Evolutionary conservation across 164 flowering plant species (phyloP), one percentile per base, ranked within the genome.

Genomic region (grape (Vitis vinifera)): DNA sequence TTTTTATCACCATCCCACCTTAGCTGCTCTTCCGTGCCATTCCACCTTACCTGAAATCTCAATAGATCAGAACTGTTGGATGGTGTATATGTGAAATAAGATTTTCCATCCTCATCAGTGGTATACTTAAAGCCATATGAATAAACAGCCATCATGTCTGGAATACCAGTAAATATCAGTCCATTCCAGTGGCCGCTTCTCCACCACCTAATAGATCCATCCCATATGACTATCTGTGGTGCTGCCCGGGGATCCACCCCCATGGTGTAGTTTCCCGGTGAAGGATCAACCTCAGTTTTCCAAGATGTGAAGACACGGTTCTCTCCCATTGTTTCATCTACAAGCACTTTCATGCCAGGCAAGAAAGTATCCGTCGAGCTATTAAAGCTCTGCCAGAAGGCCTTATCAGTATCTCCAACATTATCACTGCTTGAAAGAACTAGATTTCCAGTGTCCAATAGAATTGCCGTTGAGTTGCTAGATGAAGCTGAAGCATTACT

Each of bases 101-200:
- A 51, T 44, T 59, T 76, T 2, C 81, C 85, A 23, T 76, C 68
- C 0, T 51, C 58, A 0, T 65, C 76, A 2, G 55, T 59, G 3
- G 61, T 14, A 10, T 85, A 66, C 68, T 57, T 77, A 49, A 89
- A 86, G 0, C 94, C 94, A 62, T 69, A 78, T 0, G 72, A 51
- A 55, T 64, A 83, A 1, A 59, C 62, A 13, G 75, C 10, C 19
- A 63, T 71, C 84, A 81, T 81, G 8, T 56, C 55, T 0, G 87
- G 88, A 5, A 86, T 57, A 6, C 97, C 89, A 0, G 63, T 66
- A 60, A 88, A 87, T 0, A 57, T 62, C 29, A 62, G 63, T 0
- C 79, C 78, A 66, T 80, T 74, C 89, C 91, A 91, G 17, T 81
- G 76, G 51, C 93, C 97, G 44, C 89, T 85, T 68, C 93, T 78